These are phyloP conservation scores for Cladosporium sp. DNA, from an alignment of 2,329 filamentous ascomycete genomes.

Conservation along the genomic window DNA sequence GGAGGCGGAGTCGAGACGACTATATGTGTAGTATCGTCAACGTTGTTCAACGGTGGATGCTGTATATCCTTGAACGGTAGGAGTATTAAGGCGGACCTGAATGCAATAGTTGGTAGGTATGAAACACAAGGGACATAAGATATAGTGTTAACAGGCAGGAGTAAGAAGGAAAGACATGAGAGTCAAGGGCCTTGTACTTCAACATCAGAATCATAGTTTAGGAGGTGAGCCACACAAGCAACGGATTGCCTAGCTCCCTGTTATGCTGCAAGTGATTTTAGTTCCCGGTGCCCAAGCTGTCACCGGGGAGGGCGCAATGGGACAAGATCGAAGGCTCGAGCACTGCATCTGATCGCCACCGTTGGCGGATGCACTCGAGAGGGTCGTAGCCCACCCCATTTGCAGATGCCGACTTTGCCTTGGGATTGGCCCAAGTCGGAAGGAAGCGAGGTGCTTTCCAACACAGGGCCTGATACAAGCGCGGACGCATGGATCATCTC, in stretches of 20 bases:
- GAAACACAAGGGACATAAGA: conserved; percentile 14
- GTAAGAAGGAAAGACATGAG: conserved; percentile 13
- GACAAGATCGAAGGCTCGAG: conserved; percentile 11
- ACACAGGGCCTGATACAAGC: conserved; percentile 13
- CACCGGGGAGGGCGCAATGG: conserved; percentile 7
- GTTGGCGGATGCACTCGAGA: conserved; percentile 6
- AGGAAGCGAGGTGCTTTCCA: conserved; percentile 3
- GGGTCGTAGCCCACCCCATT: conserved; percentile 10
- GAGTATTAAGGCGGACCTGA: conserved; percentile 2
- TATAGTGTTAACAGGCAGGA: conserved; percentile 11
- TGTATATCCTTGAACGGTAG: conserved; percentile 9
- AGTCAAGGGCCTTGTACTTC: conserved; percentile 12
- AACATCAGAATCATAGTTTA: conserved; percentile 8
- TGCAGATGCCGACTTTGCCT: conserved; percentile 6
- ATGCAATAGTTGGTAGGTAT: conserved; percentile 13
- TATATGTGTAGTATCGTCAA: conserved; percentile 13
- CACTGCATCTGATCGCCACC: conserved; percentile 12
- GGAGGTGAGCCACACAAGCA: conserved; percentile 10
- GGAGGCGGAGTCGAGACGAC: conserved; percentile 5
- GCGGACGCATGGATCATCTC: conserved; percentile 10
- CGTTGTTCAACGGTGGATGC: conserved; percentile 9
- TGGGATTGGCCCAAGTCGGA: conserved; percentile 10
- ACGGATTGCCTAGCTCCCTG: conserved; percentile 6
- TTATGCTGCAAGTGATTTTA: conserved; percentile 14
- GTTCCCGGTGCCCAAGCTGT: conserved; percentile 13